These are phyloP conservation scores for Schoenoplectus tabernaemontani DNA, from an alignment of 202 grass and related monocot genomes.

Conservation along the genomic window DNA sequence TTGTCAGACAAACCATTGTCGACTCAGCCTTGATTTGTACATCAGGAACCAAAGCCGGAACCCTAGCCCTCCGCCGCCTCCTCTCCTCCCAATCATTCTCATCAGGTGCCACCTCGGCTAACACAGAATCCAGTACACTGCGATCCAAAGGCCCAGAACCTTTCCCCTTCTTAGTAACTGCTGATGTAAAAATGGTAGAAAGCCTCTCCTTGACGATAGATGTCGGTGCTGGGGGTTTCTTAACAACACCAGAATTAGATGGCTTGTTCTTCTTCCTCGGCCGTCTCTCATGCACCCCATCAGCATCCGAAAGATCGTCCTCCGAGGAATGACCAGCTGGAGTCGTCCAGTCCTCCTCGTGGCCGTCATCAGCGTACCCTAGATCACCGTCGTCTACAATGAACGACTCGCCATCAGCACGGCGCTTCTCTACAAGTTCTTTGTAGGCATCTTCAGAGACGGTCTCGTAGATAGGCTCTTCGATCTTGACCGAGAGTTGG, in stretches of 20 bases:
- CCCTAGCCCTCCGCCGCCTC: constrained; percentile 30
- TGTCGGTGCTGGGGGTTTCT: constrained; percentile 43
- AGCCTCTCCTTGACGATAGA: constrained; percentile 61
- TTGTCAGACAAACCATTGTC: not conserved
- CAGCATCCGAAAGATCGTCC: constrained; percentile 53
- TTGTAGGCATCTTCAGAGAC: constrained; percentile 73
- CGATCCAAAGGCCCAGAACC: constrained; percentile 35
- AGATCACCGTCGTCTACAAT: constrained; percentile 79
- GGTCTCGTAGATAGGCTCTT: constrained; percentile 88
- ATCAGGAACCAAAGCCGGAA: constrained; percentile 5
- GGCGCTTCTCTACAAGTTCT: constrained; percentile 69
- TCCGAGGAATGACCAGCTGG: constrained; percentile 41
- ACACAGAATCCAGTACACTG: constrained; percentile 73
- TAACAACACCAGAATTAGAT: constrained; percentile 39
- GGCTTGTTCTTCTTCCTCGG: constrained; percentile 58
- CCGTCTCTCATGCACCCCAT: constrained; percentile 31
- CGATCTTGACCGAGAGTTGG: constrained; percentile 44
- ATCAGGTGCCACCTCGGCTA: constrained; percentile 70
- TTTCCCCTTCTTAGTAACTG: constrained; percentile 55
- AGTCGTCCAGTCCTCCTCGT: constrained; percentile 90
- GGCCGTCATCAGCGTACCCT: constrained; percentile 83
- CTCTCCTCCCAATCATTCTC: constrained; percentile 70
- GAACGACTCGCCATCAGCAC: constrained; percentile 51
- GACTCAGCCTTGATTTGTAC: constrained; percentile 27
- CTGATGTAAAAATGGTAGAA: constrained; percentile 73